phyloP scores from a whole-genome alignment of 345 rosid genomes.

The Angophora floribunda region DNA sequence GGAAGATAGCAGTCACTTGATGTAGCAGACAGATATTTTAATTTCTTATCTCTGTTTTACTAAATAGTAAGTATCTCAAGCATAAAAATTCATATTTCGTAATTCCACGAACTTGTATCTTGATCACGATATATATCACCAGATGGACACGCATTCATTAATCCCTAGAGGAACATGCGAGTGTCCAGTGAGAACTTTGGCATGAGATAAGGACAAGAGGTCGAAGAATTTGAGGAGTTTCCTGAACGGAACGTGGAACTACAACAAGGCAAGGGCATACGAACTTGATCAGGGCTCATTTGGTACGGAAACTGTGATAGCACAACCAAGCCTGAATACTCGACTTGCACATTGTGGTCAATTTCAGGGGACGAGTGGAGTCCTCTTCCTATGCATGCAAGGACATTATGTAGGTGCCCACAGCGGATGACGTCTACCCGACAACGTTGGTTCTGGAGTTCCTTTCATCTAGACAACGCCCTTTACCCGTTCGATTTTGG shows the following conservation, averaged over 20 bases:
- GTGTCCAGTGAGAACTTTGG: background rate
- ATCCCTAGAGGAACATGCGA: background rate
- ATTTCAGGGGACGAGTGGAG: too few relatives aligned
- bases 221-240: background rate
- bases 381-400: too few relatives aligned
- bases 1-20: background rate
- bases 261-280: background rate
- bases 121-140: background rate
- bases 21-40: background rate
- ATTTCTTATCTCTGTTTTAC: background rate
- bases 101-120: background rate
- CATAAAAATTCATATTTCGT: background rate
- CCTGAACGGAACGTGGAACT: background rate
- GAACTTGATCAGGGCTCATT: background rate
- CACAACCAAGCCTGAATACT: background rate
- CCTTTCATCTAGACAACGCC: background rate
- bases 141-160: background rate
- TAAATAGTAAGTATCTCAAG: background rate
- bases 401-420: too few relatives aligned
- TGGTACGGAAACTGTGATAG: background rate
- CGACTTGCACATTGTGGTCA: background rate
- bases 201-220: background rate
- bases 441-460: too few relatives aligned
- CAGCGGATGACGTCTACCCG: too few relatives aligned
- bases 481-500: background rate